phyloP scores from a whole-genome alignment of 106 monocot species.

The Platanthera guangdongensis region DNA sequence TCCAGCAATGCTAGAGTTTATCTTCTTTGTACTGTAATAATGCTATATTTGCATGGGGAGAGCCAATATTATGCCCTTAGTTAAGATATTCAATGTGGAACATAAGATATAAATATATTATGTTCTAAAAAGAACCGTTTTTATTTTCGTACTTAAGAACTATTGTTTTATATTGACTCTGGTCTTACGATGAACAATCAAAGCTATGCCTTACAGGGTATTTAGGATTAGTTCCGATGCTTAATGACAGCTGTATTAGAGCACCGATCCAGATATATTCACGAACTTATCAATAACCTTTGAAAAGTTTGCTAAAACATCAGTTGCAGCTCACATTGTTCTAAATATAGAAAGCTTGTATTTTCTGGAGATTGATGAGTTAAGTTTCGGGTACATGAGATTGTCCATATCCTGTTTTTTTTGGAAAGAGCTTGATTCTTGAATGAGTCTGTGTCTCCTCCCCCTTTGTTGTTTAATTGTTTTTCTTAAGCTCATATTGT shows the following conservation, averaged over 20 bases:
- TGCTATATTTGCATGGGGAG: background rate
- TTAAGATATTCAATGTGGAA: background rate
- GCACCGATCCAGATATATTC: background rate
- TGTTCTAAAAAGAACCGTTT: too few relatives aligned
- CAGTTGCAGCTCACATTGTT: background rate
- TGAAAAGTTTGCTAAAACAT: background rate
- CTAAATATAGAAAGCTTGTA: background rate
- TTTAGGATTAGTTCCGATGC: background rate
- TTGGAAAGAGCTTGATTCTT: background rate
- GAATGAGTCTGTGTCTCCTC: background rate
- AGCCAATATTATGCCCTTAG: background rate
- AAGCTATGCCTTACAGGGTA: background rate
- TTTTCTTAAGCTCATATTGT: background rate
- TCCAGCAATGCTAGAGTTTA: background rate
- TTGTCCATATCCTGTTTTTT: background rate
- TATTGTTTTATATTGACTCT: background rate
- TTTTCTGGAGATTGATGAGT: background rate
- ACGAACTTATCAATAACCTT: background rate
- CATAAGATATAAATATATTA: background rate
- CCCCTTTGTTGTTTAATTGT: background rate
- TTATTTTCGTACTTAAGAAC: background rate
- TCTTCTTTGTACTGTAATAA: background rate
- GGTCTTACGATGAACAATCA: background rate
- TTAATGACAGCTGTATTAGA: background rate
- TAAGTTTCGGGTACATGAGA: background rate